phyloP scores from a whole-genome alignment of 208 protist genomes.

The Blastocrithidia nonstop region DNA sequence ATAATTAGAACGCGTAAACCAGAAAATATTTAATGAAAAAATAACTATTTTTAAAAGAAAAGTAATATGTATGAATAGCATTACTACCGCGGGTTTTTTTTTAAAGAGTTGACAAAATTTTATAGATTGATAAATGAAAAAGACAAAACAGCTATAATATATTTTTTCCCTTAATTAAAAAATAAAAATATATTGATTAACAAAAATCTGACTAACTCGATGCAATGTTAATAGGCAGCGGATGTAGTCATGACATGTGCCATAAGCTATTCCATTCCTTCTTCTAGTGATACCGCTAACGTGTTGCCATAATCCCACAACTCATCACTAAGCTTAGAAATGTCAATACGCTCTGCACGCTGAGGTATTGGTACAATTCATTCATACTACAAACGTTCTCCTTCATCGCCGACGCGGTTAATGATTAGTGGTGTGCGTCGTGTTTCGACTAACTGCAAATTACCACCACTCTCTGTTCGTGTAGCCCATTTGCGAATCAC shows the following conservation, averaged over 20 bases:
- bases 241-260: conserved; percentile 58
- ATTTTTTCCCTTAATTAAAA: conserved; percentile 4
- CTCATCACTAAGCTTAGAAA: conserved; percentile 37
- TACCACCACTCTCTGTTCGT: conserved; percentile 25
- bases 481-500: conserved; percentile 67
- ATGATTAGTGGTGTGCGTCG: conserved; percentile 84
- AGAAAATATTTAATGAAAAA: too few relatives aligned
- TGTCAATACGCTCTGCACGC: conserved; percentile 48
- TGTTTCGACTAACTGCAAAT: conserved; percentile 72
- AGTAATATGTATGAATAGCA: too few relatives aligned
- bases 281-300: conserved; percentile 45
- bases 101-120: too few relatives aligned
- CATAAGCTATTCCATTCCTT: conserved; percentile 70
- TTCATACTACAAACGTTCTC: conserved; percentile 79
- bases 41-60: too few relatives aligned
- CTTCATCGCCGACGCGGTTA: conserved; percentile 62
- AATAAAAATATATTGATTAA: not conserved
- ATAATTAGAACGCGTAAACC: too few relatives aligned
- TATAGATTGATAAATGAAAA: too few relatives aligned
- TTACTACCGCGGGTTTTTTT: too few relatives aligned
- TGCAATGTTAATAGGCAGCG: conserved; percentile 11
- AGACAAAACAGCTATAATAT: conserved; percentile 1
- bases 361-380: conserved; percentile 69
- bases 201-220: not conserved
- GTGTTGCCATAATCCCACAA: conserved; percentile 60